Base-by-base conservation (phyloP, 805 yeast species). In the Wickerhamiella vanderwaltii region DNA sequence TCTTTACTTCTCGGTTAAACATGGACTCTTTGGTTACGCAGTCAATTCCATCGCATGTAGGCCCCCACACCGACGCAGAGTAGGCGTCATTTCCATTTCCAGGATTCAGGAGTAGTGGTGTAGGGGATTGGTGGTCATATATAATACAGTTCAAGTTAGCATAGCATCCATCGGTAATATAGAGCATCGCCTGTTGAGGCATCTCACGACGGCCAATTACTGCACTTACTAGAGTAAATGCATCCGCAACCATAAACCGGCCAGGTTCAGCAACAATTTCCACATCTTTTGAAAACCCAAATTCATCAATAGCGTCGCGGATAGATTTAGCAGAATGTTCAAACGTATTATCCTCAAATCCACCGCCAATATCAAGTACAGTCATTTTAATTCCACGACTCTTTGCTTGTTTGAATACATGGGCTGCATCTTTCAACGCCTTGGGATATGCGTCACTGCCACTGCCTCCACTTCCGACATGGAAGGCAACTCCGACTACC, bases 41-140 rank as follows among this genome's bases (percentile, higher is more conserved):
- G 60, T 88, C 98, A 48, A 88, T 68, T 3, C 96, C 96, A 62
- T 88, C 98, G 64, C 98, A 88, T 15, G 97, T 88, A 34, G 97
- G 98, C 5, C 98, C 98, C 98, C 98, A 88, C 46, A 91, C 70
- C 3, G 94, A 82, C 45, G 55, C 50, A 19, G 42, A 48, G 39
- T 43, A 39, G 38, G 35, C 43, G 20, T 24, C 43, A 22, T 40
- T 40, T n/a, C 42, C 40, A n/a, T 23, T 26, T 9, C 40, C 9
- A 15, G 25, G 20, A 71, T 46, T 67, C 46, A 87, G 66, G 5
- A 83, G 80, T 48, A 65, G 66, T 9, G 94, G 81, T 29, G 60
- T 57, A 20, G 94, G 94, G 35, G 65, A 66, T 62, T 85, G 95
- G 60, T 88, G 97, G 61, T 88, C 98, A 58, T 77, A 87, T 43